phyloP scores from a whole-genome alignment of 805 yeast species.

The Zygotorulaspora chibaensis region DNA sequence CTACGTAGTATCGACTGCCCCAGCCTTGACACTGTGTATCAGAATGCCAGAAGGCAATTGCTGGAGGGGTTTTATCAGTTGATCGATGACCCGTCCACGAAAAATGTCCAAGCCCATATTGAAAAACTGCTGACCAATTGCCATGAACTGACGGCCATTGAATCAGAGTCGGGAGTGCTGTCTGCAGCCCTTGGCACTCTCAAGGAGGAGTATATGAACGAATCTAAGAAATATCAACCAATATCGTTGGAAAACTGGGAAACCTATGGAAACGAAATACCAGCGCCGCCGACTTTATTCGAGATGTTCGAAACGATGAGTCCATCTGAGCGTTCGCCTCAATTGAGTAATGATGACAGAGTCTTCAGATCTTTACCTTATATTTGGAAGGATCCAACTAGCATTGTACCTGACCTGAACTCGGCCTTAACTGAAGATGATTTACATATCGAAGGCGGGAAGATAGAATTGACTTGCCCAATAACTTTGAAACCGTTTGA shows the following conservation, averaged over 20 bases:
- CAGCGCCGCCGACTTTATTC: constrained; percentile 17
- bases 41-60: constrained; percentile 18
- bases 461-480: constrained; percentile 64
- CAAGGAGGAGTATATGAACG: constrained; percentile 14
- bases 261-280: constrained; percentile 11
- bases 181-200: constrained; percentile 5
- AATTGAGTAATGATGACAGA: constrained; percentile 4
- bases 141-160: constrained; percentile 2
- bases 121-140: constrained; percentile 2
- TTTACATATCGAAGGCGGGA: constrained; percentile 64
- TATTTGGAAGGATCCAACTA: constrained; percentile 55
- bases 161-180: constrained; percentile 5
- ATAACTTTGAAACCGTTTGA: constrained; percentile 50
- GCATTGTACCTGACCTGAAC: constrained; percentile 51
- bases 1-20: constrained; percentile 16
- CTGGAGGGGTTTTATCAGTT: constrained; percentile 17
- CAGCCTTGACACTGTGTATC: constrained; percentile 13
- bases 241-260: constrained; percentile 24
- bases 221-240: constrained; percentile 15
- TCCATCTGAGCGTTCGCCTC: background rate
- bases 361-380: constrained; percentile 42
- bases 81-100: constrained; percentile 10
- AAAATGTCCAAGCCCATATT: constrained; percentile 7
- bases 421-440: constrained; percentile 46
- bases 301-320: constrained; percentile 6